Percentiles rank a stretch among this genome's conserved stretches.
phyloP scores from a whole-genome alignment of 805 yeast species.

The Spencermartinsiella europaea region DNA sequence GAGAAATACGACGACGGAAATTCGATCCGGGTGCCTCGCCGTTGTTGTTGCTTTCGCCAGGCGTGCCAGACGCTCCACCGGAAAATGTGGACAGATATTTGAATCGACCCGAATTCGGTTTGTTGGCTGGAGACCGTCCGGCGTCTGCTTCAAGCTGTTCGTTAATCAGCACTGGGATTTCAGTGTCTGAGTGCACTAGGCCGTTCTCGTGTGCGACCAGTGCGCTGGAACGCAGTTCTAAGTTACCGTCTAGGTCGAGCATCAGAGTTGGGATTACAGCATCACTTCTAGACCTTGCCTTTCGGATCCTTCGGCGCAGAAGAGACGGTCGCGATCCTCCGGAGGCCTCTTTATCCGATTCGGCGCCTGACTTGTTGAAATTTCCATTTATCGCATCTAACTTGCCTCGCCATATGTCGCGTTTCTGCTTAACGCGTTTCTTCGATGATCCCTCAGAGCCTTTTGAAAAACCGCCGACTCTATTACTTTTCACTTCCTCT shows the following conservation, averaged over 20 bases:
- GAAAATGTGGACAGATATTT: neutral
- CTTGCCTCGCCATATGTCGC: too few relatives aligned
- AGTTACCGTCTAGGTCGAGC: neutral
- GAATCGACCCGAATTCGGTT: neutral
- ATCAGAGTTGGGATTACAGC: conserved; percentile 8
- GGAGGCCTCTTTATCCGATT: too few relatives aligned
- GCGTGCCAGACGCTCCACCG: neutral
- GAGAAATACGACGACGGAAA: conserved; percentile 17
- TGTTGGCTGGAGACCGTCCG: neutral
- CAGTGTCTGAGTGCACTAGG: conserved; percentile 12
- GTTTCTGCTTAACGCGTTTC: too few relatives aligned
- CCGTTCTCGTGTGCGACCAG: neutral
- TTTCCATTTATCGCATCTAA: too few relatives aligned
- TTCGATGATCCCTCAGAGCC: too few relatives aligned
- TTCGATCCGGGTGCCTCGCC: conserved; percentile 6
- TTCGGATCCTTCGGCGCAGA: conserved; percentile 11
- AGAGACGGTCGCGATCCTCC: neutral
- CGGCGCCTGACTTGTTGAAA: too few relatives aligned
- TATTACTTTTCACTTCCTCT: too few relatives aligned
- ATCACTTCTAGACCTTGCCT: conserved; percentile 19
- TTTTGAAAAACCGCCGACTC: too few relatives aligned
- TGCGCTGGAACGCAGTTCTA: neutral
- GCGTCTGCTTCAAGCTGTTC: neutral
- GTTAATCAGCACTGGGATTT: conserved; percentile 1
- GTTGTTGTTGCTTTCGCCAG: conserved; percentile 1